These are phyloP conservation scores for Saccharomyces eubayanus DNA, from an alignment of 805 yeast species.

Conservation along the genomic window DNA sequence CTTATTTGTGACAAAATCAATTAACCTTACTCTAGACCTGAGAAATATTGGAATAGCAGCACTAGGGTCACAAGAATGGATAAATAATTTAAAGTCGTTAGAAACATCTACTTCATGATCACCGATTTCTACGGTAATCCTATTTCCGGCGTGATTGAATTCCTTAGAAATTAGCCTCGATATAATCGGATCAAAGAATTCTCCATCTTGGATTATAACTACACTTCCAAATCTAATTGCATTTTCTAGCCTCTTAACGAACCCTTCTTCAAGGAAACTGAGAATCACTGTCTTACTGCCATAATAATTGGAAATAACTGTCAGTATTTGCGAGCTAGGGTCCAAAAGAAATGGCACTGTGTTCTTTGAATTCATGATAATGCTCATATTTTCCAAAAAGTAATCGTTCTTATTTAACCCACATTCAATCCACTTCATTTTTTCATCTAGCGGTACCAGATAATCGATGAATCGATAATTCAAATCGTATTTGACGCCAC, in stretches of 20 bases:
- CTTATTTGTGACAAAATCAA: slow-evolving; percentile 68
- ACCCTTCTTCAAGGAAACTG: slow-evolving; percentile 64
- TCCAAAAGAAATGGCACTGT: slow-evolving; percentile 60
- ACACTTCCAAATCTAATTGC: slow-evolving; percentile 77
- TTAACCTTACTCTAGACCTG: slow-evolving; percentile 49
- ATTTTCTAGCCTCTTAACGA: slow-evolving; percentile 63
- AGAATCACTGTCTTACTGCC: slow-evolving; percentile 41
- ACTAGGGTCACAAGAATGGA: slow-evolving; percentile 54
- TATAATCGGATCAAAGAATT: slow-evolving; percentile 66
- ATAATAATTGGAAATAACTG: slow-evolving; percentile 32
- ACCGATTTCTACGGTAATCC: slow-evolving; percentile 54
- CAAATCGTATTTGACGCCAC: slow-evolving; percentile 35
- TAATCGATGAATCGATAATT: slow-evolving; percentile 31
- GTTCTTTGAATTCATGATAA: slow-evolving; percentile 34
- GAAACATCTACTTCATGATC: slow-evolving; percentile 59
- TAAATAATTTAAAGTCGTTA: slow-evolving; percentile 48
- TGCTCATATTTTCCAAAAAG: slow-evolving; percentile 53
- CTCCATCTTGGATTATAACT: slow-evolving; percentile 70
- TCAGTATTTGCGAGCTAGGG: slow-evolving; percentile 46
- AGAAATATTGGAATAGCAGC: slow-evolving; percentile 44
- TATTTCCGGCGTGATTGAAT: slow-evolving; percentile 55
- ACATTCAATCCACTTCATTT: slow-evolving; percentile 42
- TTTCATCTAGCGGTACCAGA: slow-evolving; percentile 35
- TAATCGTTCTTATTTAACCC: slow-evolving; percentile 55
- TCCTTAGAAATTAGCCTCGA: slow-evolving; percentile 56